Evolutionary conservation across 2,329 filamentous ascomycete genomes (phyloP), one percentile per base, ranked within the genome.

Genomic region (Colletotrichum tanaceti): DNA sequence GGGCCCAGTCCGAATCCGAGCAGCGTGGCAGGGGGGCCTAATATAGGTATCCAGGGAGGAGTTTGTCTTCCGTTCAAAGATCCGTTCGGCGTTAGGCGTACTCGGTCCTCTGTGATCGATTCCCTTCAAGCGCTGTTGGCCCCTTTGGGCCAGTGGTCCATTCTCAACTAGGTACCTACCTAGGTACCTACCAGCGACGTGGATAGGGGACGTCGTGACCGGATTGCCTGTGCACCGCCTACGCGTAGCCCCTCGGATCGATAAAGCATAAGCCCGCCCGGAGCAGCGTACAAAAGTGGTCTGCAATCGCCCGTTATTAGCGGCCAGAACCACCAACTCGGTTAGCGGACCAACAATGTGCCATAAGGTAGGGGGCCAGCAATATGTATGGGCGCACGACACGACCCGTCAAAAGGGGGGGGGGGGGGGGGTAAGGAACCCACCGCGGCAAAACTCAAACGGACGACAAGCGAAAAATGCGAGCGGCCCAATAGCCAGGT

Each of bases 231-330:
- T 63, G 52, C 59, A 39, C 5, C 39, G n/a, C n/a, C n/a, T 38
- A 64, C 60, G 35, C n/a, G 43, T 46, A 50, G 28, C 52, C 49
- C 38, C 18, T 20, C 50, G n/a, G 32, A 13, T 18, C 10, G 49
- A 52, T 52, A 13, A 13, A 35, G 49, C 24, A 61, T 39, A 20
- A 13, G 18, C 5, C 39, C 57, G 28, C 20, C 39, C 7, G 16
- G 14, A 39, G 35, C 41, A 39, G 52, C 16, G 7, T 61, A 24
- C 47, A 47, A 35, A 39, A 9, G 28, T 50, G 57, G 16, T 20
- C 44, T 63, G 60, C 60, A 67, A 28, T 68, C 46, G 53, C 53
- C 60, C 60, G 20, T 41, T 39, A n/a, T 41, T 39, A n/a, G 44
- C 38, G 52, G 47, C 41, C 46, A 46, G 39, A 64, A 64, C 65